phyloP scores from a whole-genome alignment of 2,329 filamentous ascomycete genomes.

The Ceratocystis diversiconidia region DNA sequence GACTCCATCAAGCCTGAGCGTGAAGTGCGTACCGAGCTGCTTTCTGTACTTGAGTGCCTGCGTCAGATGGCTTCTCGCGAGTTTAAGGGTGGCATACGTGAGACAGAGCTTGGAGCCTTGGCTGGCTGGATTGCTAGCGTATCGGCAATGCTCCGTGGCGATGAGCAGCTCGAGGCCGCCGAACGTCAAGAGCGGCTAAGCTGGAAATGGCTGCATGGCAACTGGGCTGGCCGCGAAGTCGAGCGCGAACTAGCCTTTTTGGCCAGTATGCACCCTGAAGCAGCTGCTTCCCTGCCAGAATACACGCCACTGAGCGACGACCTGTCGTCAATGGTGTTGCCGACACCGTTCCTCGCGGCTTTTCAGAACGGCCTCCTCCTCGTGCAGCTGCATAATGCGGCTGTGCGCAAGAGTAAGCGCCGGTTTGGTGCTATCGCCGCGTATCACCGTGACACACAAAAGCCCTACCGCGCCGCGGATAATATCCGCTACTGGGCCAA shows the following conservation, averaged over 20 bases:
- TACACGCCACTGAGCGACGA: constrained; percentile 37
- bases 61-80: constrained; percentile 82
- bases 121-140: constrained; percentile 67
- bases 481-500: constrained; percentile 95
- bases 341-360: constrained; percentile 58
- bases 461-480: constrained; percentile 86
- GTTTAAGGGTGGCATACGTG: constrained; percentile 68
- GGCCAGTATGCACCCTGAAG: constrained; percentile 46
- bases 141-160: constrained; percentile 57
- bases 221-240: constrained; percentile 60
- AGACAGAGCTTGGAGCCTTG: constrained; percentile 65
- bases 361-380: constrained; percentile 70
- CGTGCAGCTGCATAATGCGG: constrained; percentile 77
- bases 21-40: constrained; percentile 67
- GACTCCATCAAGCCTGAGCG: constrained; percentile 80
- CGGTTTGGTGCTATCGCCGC: constrained; percentile 80
- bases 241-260: constrained; percentile 74
- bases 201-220: constrained; percentile 64
- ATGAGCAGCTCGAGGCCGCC: constrained; percentile 61
- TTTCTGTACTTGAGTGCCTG: constrained; percentile 76
- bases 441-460: constrained; percentile 83
- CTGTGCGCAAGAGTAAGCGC: constrained; percentile 68
- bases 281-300: constrained; percentile 36
- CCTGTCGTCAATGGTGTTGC: constrained; percentile 28
- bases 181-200: constrained; percentile 55